Conservation (phyloP, 1,139 yeast genomes). For the Saccharomyces hybrid region DNA sequence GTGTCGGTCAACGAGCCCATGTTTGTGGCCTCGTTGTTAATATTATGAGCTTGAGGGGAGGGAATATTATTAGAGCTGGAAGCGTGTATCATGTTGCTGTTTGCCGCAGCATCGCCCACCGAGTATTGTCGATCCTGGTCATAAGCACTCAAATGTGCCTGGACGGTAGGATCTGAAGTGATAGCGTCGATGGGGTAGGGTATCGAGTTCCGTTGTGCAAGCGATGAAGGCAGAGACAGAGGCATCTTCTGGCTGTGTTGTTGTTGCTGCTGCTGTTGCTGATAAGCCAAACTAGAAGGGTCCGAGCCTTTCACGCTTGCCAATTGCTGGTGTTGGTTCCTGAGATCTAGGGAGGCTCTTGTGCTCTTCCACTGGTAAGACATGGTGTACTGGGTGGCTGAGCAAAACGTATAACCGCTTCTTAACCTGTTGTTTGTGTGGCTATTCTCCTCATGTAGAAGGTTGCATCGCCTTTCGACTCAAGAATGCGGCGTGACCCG, state of each 20-base stretch:
- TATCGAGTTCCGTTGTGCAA: not conserved
- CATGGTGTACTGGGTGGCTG: not conserved
- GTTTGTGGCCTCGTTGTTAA: not conserved
- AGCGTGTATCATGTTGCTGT: not conserved
- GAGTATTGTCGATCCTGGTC: not conserved
- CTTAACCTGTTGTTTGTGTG: not conserved
- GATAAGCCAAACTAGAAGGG: not conserved
- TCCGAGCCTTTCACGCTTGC: not conserved
- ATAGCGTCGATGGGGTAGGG: not conserved
- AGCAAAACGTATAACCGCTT: not conserved
- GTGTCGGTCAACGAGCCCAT: conserved; percentile 6
- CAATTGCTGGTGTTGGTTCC: not conserved
- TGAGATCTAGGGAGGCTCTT: not conserved
- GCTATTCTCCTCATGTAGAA: not conserved
- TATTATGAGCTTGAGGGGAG: not conserved
- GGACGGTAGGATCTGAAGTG: not conserved
- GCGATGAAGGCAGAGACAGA: not conserved
- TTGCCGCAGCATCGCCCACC: not conserved
- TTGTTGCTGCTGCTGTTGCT: not conserved
- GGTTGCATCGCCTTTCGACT: not conserved
- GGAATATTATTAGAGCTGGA: not conserved
- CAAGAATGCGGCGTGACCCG: conserved; percentile 1
- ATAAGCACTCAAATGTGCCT: not conserved
- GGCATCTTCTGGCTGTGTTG: not conserved
- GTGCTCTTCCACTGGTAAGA: not conserved